A percentile compares a stretch with the other conserved stretches of the same genome.
Conservation (phyloP, 495 filamentous ascomycete genomes). For the Xylaria nigripes region DNA sequence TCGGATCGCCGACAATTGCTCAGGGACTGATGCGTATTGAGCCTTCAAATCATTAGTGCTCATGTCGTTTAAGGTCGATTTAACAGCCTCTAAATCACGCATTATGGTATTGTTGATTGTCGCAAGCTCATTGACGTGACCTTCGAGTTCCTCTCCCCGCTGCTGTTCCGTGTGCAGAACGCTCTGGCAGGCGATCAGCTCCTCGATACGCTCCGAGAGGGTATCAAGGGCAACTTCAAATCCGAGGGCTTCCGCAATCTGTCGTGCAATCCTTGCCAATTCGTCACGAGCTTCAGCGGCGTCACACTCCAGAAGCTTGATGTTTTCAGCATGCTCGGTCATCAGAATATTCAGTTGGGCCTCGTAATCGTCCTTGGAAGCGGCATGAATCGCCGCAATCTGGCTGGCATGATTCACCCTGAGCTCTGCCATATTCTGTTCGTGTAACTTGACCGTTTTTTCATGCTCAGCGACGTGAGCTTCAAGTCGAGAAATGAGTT, state of each 20-base stretch:
- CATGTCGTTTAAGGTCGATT: conserved; percentile 36
- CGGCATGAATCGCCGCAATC: conserved; percentile 40
- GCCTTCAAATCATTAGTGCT: conserved; percentile 37
- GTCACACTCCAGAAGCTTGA: conserved; percentile 57
- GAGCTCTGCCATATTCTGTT: conserved; percentile 39
- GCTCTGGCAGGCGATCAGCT: conserved; percentile 42
- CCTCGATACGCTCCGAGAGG: conserved; percentile 45
- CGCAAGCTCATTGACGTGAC: conserved; percentile 40
- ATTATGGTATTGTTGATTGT: conserved; percentile 48
- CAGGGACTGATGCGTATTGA: conserved; percentile 51
- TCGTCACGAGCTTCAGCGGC: conserved; percentile 63
- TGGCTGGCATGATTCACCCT: conserved; percentile 38
- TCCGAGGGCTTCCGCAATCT: conserved; percentile 45
- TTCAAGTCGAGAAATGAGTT: conserved; percentile 50
- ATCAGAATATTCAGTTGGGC: conserved; percentile 37
- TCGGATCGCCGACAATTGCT: conserved; percentile 63
- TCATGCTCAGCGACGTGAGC: conserved; percentile 47
- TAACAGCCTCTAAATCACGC: conserved; percentile 46
- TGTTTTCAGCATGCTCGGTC: conserved; percentile 50
- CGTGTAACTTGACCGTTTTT: conserved; percentile 40
- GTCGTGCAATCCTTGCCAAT: conserved; percentile 52
- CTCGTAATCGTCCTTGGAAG: conserved; percentile 34
- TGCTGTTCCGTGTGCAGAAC: conserved; percentile 47
- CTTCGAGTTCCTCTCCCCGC: conserved; percentile 44
- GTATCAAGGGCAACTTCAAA: conserved; percentile 48